These are phyloP conservation scores for Penicillium hesseltinei DNA, from an alignment of 2,329 filamentous ascomycete species.

Conservation along the genomic window DNA sequence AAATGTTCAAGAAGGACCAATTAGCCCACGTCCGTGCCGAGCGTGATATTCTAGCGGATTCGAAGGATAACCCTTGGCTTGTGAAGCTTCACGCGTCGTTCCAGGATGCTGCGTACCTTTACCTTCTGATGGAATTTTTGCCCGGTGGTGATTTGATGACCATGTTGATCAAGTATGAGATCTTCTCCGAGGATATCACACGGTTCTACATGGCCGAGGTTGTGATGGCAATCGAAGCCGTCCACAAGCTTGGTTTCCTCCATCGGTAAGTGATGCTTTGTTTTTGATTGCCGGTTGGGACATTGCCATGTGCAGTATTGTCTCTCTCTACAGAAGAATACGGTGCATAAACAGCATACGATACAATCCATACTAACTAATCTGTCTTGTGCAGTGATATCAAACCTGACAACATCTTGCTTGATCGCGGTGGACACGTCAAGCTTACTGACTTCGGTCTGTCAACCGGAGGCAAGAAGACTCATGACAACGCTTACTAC, in stretches of 20 bases:
- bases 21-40: constrained; percentile 95
- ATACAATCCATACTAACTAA: constrained; percentile 18
- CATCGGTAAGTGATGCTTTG: constrained; percentile 68
- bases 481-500: constrained; percentile 98
- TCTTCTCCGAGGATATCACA: constrained; percentile 98
- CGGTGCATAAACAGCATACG: neutral
- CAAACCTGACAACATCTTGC: constrained; percentile 97
- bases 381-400: constrained; percentile 67
- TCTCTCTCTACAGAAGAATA: neutral
- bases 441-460: constrained; percentile 98
- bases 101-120: constrained; percentile 92
- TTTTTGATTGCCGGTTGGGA: neutral
- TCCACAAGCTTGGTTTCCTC: constrained; percentile 96
- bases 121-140: constrained; percentile 99
- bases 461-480: constrained; percentile 95
- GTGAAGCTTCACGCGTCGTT: constrained; percentile 98
- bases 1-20: constrained; percentile 99
- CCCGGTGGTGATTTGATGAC: constrained; percentile 99
- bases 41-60: constrained; percentile 95
- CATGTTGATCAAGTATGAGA: constrained; percentile 99
- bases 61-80: constrained; percentile 95
- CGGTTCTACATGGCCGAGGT: constrained; percentile 99
- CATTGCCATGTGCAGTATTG: neutral
- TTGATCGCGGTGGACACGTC: constrained; percentile 93
- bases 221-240: constrained; percentile 95